Base-by-base conservation (phyloP, 495 filamentous ascomycete genomes). In the Aspergillus avenaceus region DNA sequence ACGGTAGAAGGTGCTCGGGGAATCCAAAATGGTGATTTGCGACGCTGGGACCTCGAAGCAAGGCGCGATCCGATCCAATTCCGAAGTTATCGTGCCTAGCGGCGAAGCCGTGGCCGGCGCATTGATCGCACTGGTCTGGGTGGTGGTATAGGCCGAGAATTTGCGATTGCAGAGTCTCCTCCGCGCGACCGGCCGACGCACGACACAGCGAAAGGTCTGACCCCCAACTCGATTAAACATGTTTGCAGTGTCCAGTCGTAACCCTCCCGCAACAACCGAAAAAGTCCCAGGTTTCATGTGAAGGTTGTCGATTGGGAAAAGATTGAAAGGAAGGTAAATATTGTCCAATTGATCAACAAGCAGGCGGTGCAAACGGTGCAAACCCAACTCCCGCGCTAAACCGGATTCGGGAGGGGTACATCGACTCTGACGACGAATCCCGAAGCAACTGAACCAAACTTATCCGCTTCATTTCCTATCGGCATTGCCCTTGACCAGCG, bases 11-110 rank as follows among this genome's bases (percentile, higher is more conserved):
- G 88, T 86, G 19, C 72, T 66, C 4, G 93, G 95, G 1, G 84
- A 84, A 50, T 84, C 80, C 12, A 99, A 57, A 29, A 99, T 86
- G 12, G 78, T 71, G 40, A 99, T 84, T 54, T 89, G 79, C n/a
- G 85, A 84, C 8, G 90, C 88, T 5, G 81, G 72, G 49, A 99
- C 77, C 61, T 89, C 86, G 60, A 99, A 96, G 28, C 88, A 83
- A 18, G 93, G 93, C 7, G 90, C 86, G 51, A 97, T 84, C 55
- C 79, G 85, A 63, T 97, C 95, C 32, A 98, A 73, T 61, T 99
- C 91, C 26, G 74, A 76, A 11, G 81, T 87, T 22, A 98, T 84
- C 9, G 81, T 65, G 19, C 67, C 71, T 31, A 76, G 48, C 16
- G 71, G 70, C 41, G 71, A 74, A 24, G 65, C 59, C n/a, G 58